Evolutionary conservation across 805 yeast species (phyloP).

Genomic region (Teunomyces kruisii): DNA sequence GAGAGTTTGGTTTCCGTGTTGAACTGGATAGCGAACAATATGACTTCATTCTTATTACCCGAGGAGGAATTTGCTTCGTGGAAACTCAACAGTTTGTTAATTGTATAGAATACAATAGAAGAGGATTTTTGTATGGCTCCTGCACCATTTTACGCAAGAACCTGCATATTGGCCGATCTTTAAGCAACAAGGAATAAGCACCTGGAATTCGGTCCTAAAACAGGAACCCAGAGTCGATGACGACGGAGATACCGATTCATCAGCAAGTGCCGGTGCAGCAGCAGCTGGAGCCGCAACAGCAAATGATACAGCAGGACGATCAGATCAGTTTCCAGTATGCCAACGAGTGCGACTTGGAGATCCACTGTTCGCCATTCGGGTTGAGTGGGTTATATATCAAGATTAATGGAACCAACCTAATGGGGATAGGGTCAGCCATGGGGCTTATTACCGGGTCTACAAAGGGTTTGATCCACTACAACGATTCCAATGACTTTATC

Average conservation of each 20-base stretch:
- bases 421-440: slow-evolving; percentile 59
- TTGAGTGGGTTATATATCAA: slow-evolving; percentile 51
- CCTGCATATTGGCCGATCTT: neutral
- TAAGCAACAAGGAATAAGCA: no score
- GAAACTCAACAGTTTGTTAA: neutral
- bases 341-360: slow-evolving; percentile 51
- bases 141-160: no score
- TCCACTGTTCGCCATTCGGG: slow-evolving; percentile 59
- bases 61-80: slow-evolving; percentile 4
- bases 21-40: slow-evolving; percentile 33
- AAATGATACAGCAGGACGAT: slow-evolving; percentile 1
- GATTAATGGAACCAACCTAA: slow-evolving; percentile 46
- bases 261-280: neutral
- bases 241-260: neutral
- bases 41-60: slow-evolving; percentile 17
- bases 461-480: slow-evolving; percentile 49
- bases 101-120: neutral
- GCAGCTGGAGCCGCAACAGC: neutral
- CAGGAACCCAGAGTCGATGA: neutral
- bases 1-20: slow-evolving; percentile 23
- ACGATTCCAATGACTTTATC: slow-evolving; percentile 45
- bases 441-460: slow-evolving; percentile 55
- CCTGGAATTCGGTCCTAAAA: no score
- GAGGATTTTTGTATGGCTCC: no score
- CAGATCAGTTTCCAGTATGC: slow-evolving; percentile 41